phyloP scores from a whole-genome alignment of 31 red algal genomes.

The Bonnemaisonia californica region DNA sequence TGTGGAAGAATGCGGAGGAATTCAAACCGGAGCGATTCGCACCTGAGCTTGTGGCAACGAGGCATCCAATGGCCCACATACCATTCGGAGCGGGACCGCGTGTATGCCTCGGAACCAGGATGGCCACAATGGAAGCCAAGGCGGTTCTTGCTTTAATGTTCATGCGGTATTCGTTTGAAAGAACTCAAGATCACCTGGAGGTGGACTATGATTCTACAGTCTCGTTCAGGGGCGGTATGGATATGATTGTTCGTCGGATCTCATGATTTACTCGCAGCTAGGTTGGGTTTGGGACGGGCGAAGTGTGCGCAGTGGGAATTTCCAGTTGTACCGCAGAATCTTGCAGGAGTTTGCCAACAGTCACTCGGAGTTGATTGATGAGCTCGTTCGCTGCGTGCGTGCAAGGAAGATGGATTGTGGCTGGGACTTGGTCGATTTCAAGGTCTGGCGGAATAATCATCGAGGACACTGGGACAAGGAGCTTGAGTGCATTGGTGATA shows the following conservation, averaged over 20 bases:
- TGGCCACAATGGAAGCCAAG: slow-evolving; percentile 41
- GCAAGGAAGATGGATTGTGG: not conserved
- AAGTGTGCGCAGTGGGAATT: too few relatives aligned
- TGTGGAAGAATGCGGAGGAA: slow-evolving; percentile 34
- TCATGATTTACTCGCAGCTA: not conserved
- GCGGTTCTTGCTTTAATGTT: slow-evolving; percentile 20
- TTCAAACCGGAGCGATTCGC: slow-evolving; percentile 46
- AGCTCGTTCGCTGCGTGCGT: not conserved
- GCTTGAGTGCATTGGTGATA: slow-evolving; percentile 41
- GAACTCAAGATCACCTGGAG: slow-evolving; percentile 25
- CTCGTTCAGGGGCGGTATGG: slow-evolving; percentile 41
- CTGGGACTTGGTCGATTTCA: not conserved
- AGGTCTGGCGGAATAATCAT: slow-evolving; percentile 29
- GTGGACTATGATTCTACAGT: slow-evolving; percentile 33
- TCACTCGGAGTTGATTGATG: not conserved
- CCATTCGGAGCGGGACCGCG: slow-evolving; percentile 59
- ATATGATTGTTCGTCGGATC: slow-evolving; percentile 26
- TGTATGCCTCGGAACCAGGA: slow-evolving; percentile 45
- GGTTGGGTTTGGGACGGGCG: too few relatives aligned
- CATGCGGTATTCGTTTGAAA: slow-evolving; percentile 20
- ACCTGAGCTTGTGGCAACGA: not conserved
- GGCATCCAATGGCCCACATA: slow-evolving; percentile 46
- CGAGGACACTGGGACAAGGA: slow-evolving; percentile 21
- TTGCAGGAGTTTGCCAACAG: not conserved
- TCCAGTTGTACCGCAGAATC: not conserved